Percentiles rank a stretch among this genome's conserved stretches.
These are phyloP conservation scores for Cicer cuneatum DNA, from an alignment of 306 rosid species.

Conservation along the genomic window DNA sequence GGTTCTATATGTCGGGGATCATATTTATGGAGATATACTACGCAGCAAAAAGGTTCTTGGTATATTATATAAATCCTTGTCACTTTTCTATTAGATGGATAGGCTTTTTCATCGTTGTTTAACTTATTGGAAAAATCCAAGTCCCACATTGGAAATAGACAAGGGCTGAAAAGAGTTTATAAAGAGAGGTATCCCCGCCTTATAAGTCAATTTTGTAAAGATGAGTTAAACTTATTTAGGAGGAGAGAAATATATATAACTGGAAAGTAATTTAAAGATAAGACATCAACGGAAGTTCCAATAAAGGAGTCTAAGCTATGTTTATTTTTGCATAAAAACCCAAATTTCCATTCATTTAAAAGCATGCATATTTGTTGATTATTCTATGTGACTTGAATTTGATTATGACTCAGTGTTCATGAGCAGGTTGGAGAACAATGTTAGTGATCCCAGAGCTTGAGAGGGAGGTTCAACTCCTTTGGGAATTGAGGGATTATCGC, in stretches of 20 bases:
- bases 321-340: neutral
- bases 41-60: constrained; percentile 99
- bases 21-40: constrained; percentile 95
- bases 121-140: too few species aligned
- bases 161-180: too few species aligned
- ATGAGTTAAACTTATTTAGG: too few species aligned
- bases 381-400: constrained; percentile 10
- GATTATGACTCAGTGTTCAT: constrained; percentile 26
- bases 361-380: constrained; percentile 12
- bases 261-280: constrained; percentile 15
- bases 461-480: constrained; percentile 88
- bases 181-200: too few species aligned
- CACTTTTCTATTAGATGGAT: neutral
- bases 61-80: constrained; percentile 50
- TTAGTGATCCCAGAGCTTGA: constrained; percentile 96
- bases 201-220: too few species aligned
- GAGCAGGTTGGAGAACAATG: constrained; percentile 99
- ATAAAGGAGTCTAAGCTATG: constrained; percentile 7
- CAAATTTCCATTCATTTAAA: constrained; percentile 3
- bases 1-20: constrained; percentile 99
- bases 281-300: constrained; percentile 21
- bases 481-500: constrained; percentile 75
- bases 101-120: neutral
- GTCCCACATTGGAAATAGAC: too few species aligned
- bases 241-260: constrained; percentile 1